A percentile compares a stretch with the other conserved stretches of the same genome.
These are phyloP conservation scores for Suillus hirtellus DNA, from an alignment of 768 basidiomycete genomes.

Conservation along the genomic window DNA sequence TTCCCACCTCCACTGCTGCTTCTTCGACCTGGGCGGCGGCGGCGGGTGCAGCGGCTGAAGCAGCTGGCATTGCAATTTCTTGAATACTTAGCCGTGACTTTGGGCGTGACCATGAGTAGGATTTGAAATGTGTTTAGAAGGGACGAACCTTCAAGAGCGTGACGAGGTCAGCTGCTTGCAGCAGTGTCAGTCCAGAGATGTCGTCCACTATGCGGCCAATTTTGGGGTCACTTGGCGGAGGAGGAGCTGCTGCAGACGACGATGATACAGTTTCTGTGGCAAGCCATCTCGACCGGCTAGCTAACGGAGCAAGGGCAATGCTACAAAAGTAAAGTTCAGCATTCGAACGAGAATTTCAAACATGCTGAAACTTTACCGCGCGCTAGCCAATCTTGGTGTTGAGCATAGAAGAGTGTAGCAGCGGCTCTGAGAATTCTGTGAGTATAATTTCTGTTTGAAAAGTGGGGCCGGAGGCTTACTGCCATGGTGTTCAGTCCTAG, in stretches of 20 bases:
- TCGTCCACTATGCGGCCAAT: conserved; percentile 88
- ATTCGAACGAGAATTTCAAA: neutral
- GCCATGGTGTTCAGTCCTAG: conserved; percentile 23
- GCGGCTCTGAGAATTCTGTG: conserved; percentile 20
- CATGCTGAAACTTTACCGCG: conserved; percentile 13
- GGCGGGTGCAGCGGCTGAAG: conserved; percentile 59
- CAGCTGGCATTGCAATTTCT: conserved; percentile 91
- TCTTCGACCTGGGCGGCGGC: conserved; percentile 61
- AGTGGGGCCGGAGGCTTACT: conserved; percentile 18
- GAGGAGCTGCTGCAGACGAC: conserved; percentile 41
- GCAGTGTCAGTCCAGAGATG: conserved; percentile 82
- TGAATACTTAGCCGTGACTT: conserved; percentile 94
- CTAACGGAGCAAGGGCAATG: conserved; percentile 20
- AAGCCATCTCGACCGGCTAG: conserved; percentile 52
- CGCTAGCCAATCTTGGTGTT: conserved; percentile 17
- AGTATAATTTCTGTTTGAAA: neutral
- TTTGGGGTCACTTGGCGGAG: conserved; percentile 59
- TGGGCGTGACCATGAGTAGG: conserved; percentile 1
- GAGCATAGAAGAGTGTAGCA: conserved; percentile 20
- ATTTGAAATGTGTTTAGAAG: neutral
- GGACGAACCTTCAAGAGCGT: conserved; percentile 77
- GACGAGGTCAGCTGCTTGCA: conserved; percentile 96
- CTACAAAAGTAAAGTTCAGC: conserved; percentile 17
- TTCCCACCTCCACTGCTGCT: conserved; percentile 60
- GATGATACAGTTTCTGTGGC: conserved; percentile 50